These are phyloP conservation scores for Anaeromyces robustus DNA, from an alignment of 192 early-diverging fungal species.

Conservation along the genomic window DNA sequence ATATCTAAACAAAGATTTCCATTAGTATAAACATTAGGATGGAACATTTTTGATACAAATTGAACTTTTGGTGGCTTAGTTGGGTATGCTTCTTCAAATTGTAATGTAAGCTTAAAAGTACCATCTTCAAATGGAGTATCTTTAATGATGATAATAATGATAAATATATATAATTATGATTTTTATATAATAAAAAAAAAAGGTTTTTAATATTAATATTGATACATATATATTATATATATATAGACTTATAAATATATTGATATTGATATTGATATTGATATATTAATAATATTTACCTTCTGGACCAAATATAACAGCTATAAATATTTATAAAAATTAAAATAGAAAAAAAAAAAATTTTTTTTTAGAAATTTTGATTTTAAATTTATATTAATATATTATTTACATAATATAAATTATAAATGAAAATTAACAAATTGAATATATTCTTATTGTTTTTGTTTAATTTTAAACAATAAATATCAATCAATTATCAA, in stretches of 20 bases:
- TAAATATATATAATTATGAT: not conserved
- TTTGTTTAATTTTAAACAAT: too few relatives aligned
- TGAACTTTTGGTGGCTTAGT: constrained; percentile 92
- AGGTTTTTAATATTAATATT: too few relatives aligned
- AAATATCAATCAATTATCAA: too few relatives aligned
- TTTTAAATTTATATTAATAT: too few relatives aligned
- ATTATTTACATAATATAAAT: too few relatives aligned
- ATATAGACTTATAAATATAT: too few relatives aligned
- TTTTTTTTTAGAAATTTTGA: too few relatives aligned
- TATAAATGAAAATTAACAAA: too few relatives aligned
- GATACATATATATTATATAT: too few relatives aligned
- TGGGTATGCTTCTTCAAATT: constrained; percentile 95
- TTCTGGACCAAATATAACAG: constrained; percentile 93
- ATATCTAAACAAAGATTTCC: constrained; percentile 97
- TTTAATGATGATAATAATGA: constrained; percentile 17
- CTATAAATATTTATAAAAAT: constrained; percentile 6
- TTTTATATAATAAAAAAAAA: not conserved
- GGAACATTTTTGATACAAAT: constrained; percentile 93
- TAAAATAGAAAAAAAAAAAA: too few relatives aligned
- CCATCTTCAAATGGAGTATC: constrained; percentile 98
- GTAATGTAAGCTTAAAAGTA: constrained; percentile 83
- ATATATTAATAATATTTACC: constrained; percentile 3
- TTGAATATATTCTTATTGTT: too few relatives aligned
- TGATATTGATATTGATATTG: too few relatives aligned
- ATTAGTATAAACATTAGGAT: constrained; percentile 94